Conservation (phyloP, 176 grass and related monocot species). For the Poa annua region DNA sequence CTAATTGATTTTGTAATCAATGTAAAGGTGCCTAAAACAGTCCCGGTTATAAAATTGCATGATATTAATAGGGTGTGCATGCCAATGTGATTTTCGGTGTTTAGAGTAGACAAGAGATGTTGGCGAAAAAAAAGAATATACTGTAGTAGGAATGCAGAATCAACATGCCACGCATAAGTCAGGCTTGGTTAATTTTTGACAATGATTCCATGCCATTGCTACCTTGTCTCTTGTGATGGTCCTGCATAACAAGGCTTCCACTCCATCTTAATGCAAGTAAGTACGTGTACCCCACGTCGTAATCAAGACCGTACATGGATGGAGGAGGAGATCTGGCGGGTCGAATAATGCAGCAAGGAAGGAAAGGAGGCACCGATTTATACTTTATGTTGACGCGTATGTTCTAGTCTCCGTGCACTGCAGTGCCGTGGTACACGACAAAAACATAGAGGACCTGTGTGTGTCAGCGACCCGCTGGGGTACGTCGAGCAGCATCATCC, state of each 20-base stretch:
- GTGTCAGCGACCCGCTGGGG: not conserved
- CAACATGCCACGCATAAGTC: no score
- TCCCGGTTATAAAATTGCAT: no score
- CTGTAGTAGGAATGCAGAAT: no score
- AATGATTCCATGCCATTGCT: no score
- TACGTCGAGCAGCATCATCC: not conserved
- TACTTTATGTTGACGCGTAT: not conserved
- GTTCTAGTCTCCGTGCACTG: not conserved
- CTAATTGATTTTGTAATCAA: no score
- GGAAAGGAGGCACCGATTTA: not conserved
- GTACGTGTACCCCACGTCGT: not conserved
- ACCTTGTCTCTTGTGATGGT: not conserved
- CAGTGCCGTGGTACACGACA: slow-evolving; percentile 11
- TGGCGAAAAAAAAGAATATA: no score
- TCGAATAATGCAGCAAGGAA: not conserved
- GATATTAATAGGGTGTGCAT: no score
- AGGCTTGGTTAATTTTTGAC: no score
- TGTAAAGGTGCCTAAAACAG: no score
- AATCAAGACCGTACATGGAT: not conserved
- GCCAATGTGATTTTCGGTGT: no score
- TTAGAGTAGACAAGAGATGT: no score
- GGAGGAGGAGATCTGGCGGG: not conserved
- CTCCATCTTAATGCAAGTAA: not conserved
- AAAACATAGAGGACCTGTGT: not conserved
- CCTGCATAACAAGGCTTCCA: not conserved